Percentiles rank a stretch among this genome's conserved stretches.
phyloP scores from a whole-genome alignment of 768 basidiomycete genomes.

The Rhodotorula paludigena region DNA sequence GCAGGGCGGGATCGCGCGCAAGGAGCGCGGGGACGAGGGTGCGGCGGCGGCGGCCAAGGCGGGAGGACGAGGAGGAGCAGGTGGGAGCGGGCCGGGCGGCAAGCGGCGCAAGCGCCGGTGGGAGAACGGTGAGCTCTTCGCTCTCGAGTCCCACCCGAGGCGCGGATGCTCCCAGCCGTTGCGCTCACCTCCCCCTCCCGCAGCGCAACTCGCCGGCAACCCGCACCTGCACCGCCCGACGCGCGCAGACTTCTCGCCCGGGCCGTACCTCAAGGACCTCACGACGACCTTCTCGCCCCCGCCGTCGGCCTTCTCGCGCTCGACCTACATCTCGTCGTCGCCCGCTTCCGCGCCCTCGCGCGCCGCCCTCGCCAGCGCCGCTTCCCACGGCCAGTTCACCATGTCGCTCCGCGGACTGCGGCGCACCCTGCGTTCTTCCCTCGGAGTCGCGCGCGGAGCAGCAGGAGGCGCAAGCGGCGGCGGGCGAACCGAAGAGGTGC shows the following conservation, averaged over 20 bases:
- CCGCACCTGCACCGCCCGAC: constrained; percentile 32
- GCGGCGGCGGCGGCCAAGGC: background rate
- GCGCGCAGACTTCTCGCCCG: constrained; percentile 19
- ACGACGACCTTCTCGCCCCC: constrained; percentile 27
- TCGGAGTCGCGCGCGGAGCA: too few relatives aligned
- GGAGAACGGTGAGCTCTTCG: constrained; percentile 29
- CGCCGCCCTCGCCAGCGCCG: background rate
- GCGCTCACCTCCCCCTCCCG: background rate
- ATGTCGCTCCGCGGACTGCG: constrained; percentile 28
- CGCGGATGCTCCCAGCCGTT: too few relatives aligned
- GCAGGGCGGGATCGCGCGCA: background rate
- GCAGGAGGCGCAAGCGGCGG: constrained; percentile 5
- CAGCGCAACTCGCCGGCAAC: constrained; percentile 34
- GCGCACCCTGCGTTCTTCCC: background rate
- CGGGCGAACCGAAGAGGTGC: constrained; percentile 20
- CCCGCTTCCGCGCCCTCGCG: background rate
- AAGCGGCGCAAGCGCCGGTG: constrained; percentile 15
- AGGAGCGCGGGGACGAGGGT: background rate
- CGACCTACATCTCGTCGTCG: constrained; percentile 23
- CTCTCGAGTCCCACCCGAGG: too few relatives aligned
- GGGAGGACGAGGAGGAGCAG: background rate
- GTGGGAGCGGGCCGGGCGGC: background rate
- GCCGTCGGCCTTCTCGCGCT: constrained; percentile 21
- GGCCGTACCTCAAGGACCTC: constrained; percentile 12
- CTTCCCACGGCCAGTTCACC: constrained; percentile 21